Evolutionary conservation across 1,284 basidiomycete genomes (phyloP).

Genomic region (Peniophora sp.): DNA sequence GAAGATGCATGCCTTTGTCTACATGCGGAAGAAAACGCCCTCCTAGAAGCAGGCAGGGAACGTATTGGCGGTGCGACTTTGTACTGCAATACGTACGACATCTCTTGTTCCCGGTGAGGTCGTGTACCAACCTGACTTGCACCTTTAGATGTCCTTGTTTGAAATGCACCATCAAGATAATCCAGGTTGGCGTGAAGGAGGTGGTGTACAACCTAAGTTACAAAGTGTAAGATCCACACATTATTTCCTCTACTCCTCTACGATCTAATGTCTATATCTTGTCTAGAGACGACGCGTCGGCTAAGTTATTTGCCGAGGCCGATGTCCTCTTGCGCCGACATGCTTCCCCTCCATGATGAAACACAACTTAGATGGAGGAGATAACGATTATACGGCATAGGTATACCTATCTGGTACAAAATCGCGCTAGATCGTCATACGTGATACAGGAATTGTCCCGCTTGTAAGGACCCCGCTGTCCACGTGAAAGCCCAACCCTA

Average conservation of each 20-base stretch:
- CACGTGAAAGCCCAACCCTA: no score
- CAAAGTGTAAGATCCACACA: constrained; percentile 75
- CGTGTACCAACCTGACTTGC: constrained; percentile 4
- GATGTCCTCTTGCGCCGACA: constrained; percentile 73
- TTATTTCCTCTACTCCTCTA: constrained; percentile 3
- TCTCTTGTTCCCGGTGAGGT: neutral
- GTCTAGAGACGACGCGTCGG: constrained; percentile 74
- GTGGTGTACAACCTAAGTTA: constrained; percentile 97
- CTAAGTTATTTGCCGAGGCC: constrained; percentile 68
- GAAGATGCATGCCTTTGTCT: constrained; percentile 86
- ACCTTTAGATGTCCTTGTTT: constrained; percentile 86
- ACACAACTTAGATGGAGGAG: no score
- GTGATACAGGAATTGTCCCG: no score
- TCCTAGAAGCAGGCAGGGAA: constrained; percentile 87
- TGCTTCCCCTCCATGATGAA: constrained; percentile 22
- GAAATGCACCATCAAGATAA: constrained; percentile 94
- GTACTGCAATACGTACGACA: constrained; percentile 81
- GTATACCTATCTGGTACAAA: no score
- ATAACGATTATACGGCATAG: no score
- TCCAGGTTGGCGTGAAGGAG: constrained; percentile 87
- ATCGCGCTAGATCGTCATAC: no score
- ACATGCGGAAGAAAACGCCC: constrained; percentile 97
- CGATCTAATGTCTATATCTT: constrained; percentile 2
- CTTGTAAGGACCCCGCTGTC: no score
- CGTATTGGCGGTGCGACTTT: constrained; percentile 75